Evolutionary conservation across 169 alveolate genomes (phyloP).

Genomic region (Amoebophrya sp.): DNA sequence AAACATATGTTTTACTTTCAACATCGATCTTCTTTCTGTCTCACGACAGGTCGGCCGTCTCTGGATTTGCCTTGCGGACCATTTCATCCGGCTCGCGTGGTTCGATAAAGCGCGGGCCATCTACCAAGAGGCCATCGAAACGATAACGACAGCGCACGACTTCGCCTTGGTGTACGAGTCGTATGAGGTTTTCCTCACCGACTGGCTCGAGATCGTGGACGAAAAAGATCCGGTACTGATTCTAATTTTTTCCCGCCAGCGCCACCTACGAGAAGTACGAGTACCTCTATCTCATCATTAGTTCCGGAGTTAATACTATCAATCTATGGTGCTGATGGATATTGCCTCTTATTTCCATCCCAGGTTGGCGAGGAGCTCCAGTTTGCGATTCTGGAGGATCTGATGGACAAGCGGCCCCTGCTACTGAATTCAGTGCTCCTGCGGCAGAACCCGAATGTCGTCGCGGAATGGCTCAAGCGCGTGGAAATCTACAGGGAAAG

Average conservation of each 20-base stretch:
- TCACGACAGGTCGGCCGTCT: conserved; percentile 43
- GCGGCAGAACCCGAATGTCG: conserved; percentile 72
- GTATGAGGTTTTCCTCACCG: conserved; percentile 40
- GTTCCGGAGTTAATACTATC: too few relatives aligned
- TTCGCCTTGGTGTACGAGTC: conserved; percentile 65
- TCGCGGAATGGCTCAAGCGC: conserved; percentile 68
- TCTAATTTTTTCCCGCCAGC: neutral
- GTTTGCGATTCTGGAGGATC: conserved; percentile 25
- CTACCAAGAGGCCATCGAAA: conserved; percentile 65
- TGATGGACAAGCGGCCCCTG: conserved; percentile 30
- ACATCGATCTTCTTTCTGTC: too few relatives aligned
- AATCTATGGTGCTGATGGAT: neutral
- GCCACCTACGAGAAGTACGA: neutral
- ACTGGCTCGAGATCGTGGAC: conserved; percentile 35
- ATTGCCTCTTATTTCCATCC: neutral
- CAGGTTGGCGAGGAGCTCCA: conserved; percentile 22
- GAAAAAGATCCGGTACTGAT: neutral
- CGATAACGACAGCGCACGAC: conserved; percentile 60
- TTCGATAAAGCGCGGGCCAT: conserved; percentile 63
- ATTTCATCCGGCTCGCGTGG: conserved; percentile 46
- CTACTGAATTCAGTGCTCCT: conserved; percentile 33
- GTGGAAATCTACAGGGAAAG: conserved; percentile 25
- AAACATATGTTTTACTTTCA: neutral
- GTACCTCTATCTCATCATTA: neutral
- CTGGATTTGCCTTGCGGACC: conserved; percentile 66